phyloP scores from a whole-genome alignment of 75 land plant genomes.

The Cryptomeria japonica region DNA sequence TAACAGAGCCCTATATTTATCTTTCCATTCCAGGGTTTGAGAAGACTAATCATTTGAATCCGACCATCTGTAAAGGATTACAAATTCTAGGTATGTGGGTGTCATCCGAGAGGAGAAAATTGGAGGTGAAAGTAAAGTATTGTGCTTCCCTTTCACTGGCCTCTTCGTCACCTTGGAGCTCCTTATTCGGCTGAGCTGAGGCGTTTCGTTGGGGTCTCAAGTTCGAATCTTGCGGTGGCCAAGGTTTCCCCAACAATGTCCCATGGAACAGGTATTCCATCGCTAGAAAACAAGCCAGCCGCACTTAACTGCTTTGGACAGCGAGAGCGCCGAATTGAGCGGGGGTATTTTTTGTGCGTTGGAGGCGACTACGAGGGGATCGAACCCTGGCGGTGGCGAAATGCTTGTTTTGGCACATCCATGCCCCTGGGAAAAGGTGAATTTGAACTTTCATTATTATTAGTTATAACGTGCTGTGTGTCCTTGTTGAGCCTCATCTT shows the following conservation, averaged over 20 bases:
- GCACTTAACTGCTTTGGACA: neutral
- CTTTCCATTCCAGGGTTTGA: too few relatives aligned
- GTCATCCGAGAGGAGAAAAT: neutral
- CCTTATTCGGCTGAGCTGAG: neutral
- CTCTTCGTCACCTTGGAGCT: neutral
- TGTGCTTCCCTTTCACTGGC: neutral
- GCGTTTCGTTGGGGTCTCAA: too few relatives aligned
- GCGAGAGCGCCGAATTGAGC: neutral
- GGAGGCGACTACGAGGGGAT: neutral
- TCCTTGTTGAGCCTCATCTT: neutral
- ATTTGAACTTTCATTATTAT: neutral
- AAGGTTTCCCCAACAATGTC: neutral
- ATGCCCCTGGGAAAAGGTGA: neutral
- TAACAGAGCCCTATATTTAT: too few relatives aligned
- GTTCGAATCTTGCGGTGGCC: slow-evolving; percentile 11
- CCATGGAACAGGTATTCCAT: neutral
- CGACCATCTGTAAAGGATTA: slow-evolving; percentile 10
- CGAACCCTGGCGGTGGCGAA: neutral
- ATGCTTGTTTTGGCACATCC: neutral
- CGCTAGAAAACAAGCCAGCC: slow-evolving; percentile 6
- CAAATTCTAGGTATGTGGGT: neutral
- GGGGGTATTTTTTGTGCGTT: neutral
- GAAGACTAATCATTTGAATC: neutral
- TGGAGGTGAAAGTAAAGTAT: neutral
- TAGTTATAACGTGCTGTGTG: too few relatives aligned